Evolutionary conservation across 495 filamentous ascomycete genomes (phyloP).

Genomic region (Cladorrhinum samala): DNA sequence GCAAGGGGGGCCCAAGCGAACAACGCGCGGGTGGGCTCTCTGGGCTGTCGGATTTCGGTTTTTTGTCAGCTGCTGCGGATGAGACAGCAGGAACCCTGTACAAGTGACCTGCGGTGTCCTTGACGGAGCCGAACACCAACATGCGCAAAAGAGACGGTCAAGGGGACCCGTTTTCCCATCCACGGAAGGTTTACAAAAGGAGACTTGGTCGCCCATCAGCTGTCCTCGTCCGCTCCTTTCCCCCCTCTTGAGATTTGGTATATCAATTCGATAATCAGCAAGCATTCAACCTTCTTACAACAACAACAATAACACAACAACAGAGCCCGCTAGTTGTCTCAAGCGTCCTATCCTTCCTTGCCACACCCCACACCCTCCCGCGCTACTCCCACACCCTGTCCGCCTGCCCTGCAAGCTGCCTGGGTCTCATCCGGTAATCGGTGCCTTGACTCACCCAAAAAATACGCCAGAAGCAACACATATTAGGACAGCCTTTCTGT

Average conservation of each 20-base stretch:
- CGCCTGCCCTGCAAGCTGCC: conserved; percentile 1
- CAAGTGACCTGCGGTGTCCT: conserved; percentile 25
- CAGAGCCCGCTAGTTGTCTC: neutral
- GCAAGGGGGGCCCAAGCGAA: conserved; percentile 12
- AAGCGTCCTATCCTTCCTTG: neutral
- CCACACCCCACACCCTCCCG: neutral
- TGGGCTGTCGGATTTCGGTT: conserved; percentile 20
- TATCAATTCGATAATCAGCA: no score
- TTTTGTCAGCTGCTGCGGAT: conserved; percentile 31
- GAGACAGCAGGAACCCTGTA: conserved; percentile 20
- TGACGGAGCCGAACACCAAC: conserved; percentile 24
- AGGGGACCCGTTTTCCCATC: conserved; percentile 5
- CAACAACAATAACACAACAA: no score
- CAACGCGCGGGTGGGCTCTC: neutral
- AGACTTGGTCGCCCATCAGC: conserved; percentile 14
- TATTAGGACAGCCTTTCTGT: conserved; percentile 18
- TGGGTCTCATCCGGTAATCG: conserved; percentile 1
- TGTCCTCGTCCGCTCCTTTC: conserved; percentile 1
- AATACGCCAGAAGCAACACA: conserved; percentile 20
- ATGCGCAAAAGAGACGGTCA: conserved; percentile 11
- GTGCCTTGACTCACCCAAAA: conserved; percentile 28
- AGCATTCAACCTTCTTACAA: no score
- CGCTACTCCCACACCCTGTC: conserved; percentile 13
- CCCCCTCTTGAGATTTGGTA: neutral
- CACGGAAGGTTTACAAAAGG: conserved; percentile 20